Evolutionary conservation across 176 grass and related monocot species (phyloP).

Genomic region (Musa beccarii): DNA sequence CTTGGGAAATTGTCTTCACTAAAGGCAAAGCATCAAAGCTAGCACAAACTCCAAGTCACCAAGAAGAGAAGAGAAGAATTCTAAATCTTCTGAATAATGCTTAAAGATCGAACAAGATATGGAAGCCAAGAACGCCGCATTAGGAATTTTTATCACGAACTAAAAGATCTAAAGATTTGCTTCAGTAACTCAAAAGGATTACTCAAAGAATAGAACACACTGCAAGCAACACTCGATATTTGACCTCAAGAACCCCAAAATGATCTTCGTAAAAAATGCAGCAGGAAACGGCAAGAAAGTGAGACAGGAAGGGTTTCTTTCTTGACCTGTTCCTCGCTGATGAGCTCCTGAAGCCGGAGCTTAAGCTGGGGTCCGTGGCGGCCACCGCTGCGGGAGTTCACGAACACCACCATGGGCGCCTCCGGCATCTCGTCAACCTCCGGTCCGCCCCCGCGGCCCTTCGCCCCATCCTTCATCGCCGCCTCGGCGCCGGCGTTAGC

Average conservation of each 20-base stretch:
- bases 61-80: neutral
- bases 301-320: neutral
- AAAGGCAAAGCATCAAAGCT: neutral
- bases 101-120: neutral
- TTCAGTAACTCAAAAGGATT: neutral
- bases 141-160: neutral
- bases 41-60: neutral
- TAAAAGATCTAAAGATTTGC: neutral
- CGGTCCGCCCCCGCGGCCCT: neutral
- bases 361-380: slow-evolving; percentile 75
- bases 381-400: slow-evolving; percentile 81
- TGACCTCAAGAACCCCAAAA: neutral
- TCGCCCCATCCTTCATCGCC: neutral
- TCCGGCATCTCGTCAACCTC: slow-evolving; percentile 12
- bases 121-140: neutral
- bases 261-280: neutral
- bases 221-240: neutral
- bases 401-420: slow-evolving; percentile 73
- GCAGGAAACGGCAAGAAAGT: neutral
- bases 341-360: slow-evolving; percentile 70
- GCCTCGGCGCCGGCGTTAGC: slow-evolving; percentile 26
- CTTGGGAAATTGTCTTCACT: neutral
- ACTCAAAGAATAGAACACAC: neutral
- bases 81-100: neutral
- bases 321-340: slow-evolving; percentile 89